Percentiles rank a stretch among this genome's conserved stretches.
Conservation (phyloP, 306 rosid genomes). For the Cajanus cajan region DNA sequence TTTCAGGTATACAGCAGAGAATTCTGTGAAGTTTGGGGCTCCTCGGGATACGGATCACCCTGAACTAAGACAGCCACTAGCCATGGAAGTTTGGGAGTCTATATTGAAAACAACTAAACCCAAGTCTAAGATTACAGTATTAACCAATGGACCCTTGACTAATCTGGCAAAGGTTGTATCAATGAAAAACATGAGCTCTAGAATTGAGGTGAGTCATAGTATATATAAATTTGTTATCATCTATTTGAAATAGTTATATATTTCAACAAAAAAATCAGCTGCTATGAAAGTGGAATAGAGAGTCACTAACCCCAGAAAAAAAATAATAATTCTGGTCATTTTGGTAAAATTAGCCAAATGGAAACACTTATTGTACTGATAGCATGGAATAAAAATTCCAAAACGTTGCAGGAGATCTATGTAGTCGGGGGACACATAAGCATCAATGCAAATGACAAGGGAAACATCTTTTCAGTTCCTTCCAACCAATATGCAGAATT, state of each 20-base stretch:
- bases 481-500: slow-evolving; percentile 78
- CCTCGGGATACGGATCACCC: slow-evolving; percentile 75
- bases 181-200: slow-evolving; percentile 44
- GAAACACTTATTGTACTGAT: not conserved
- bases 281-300: not conserved
- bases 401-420: slow-evolving; percentile 63
- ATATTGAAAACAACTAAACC: slow-evolving; percentile 49
- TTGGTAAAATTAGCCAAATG: not conserved
- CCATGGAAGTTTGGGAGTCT: slow-evolving; percentile 78
- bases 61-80: slow-evolving; percentile 77
- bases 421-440: slow-evolving; percentile 82
- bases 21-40: slow-evolving; percentile 65
- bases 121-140: slow-evolving; percentile 63
- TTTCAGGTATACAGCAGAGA: slow-evolving; percentile 76
- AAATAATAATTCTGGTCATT: not conserved
- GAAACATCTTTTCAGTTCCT: slow-evolving; percentile 71
- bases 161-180: slow-evolving; percentile 69
- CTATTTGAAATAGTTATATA: not conserved
- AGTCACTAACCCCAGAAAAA: not conserved
- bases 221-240: too few relatives aligned
- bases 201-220: slow-evolving; percentile 55
- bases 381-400: not conserved
- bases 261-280: not conserved
- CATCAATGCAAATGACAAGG: slow-evolving; percentile 46
- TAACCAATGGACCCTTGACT: slow-evolving; percentile 93